phyloP scores from a whole-genome alignment of 176 grass and related monocot species.

The Themeda triandra region DNA sequence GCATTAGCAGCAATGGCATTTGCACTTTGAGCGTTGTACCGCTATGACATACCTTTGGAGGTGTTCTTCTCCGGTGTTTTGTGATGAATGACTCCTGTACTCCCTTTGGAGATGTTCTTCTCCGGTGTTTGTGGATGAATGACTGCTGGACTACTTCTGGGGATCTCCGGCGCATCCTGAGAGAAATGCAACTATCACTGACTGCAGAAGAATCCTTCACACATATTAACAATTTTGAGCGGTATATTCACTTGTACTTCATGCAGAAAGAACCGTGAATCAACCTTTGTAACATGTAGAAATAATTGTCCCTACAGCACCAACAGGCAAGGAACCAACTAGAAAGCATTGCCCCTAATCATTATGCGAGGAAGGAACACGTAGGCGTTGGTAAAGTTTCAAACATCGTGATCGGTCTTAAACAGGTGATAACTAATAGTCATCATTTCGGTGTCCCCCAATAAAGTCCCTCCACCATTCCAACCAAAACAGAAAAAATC shows the following conservation, averaged over 20 bases:
- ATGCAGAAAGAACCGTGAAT: neutral
- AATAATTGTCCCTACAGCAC: neutral
- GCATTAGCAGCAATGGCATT: neutral
- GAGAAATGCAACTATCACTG: neutral
- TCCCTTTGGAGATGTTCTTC: conserved; percentile 19
- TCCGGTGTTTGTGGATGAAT: conserved; percentile 22
- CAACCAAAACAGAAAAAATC: conserved; percentile 7
- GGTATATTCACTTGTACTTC: neutral
- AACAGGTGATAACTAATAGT: neutral
- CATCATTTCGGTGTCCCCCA: neutral
- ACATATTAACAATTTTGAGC: neutral
- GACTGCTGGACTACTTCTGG: neutral
- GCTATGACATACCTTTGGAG: conserved; percentile 6
- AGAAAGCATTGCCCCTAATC: neutral
- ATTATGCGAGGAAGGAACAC: neutral
- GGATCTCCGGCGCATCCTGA: conserved; percentile 28
- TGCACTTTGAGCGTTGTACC: neutral
- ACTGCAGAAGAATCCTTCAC: neutral
- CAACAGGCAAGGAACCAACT: neutral
- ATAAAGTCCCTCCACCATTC: neutral
- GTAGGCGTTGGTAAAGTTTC: neutral
- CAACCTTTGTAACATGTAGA: neutral
- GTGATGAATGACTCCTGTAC: conserved; percentile 14
- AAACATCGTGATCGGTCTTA: neutral
- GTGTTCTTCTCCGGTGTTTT: conserved; percentile 23